Percentiles rank a stretch among this genome's conserved stretches.
These are phyloP conservation scores for Annulohypoxylon moriforme DNA, from an alignment of 495 filamentous ascomycete species.

Conservation along the genomic window DNA sequence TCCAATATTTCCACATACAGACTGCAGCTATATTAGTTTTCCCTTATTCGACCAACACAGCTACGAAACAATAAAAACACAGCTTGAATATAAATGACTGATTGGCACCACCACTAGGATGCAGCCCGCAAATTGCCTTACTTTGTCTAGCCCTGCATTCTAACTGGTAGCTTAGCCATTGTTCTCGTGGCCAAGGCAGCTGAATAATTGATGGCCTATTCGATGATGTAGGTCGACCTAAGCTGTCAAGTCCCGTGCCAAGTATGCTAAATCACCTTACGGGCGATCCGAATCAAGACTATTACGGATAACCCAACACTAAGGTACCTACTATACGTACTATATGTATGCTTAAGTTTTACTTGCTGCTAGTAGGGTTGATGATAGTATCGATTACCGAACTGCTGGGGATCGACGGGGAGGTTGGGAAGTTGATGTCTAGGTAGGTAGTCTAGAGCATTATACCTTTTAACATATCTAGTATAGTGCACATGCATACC, in stretches of 20 bases:
- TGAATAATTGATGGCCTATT: conserved; percentile 18
- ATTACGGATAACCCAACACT: conserved; percentile 6
- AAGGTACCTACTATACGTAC: not conserved
- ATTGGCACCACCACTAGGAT: not conserved
- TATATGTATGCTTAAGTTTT: conserved; percentile 2
- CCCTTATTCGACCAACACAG: conserved; percentile 15
- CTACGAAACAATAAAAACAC: not conserved
- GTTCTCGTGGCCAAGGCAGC: conserved; percentile 8
- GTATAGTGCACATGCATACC: not conserved
- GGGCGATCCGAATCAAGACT: conserved; percentile 10
- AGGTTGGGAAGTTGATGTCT: conserved; percentile 15
- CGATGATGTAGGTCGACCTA: conserved; percentile 39
- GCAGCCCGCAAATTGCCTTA: conserved; percentile 6
- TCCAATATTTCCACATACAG: conserved; percentile 10
- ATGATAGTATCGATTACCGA: not conserved
- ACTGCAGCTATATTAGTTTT: not conserved
- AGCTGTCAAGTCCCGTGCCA: conserved; percentile 26
- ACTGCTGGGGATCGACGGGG: conserved; percentile 5
- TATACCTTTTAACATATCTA: not conserved
- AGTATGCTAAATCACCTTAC: conserved; percentile 13
- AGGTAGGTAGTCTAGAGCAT: not conserved
- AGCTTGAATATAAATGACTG: not conserved
- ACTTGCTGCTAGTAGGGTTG: not conserved
- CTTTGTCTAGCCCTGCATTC: conserved; percentile 14
- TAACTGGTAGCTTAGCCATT: conserved; percentile 3